Conservation (phyloP, 2,329 filamentous ascomycete genomes). For the Fusarium tricinctum region DNA sequence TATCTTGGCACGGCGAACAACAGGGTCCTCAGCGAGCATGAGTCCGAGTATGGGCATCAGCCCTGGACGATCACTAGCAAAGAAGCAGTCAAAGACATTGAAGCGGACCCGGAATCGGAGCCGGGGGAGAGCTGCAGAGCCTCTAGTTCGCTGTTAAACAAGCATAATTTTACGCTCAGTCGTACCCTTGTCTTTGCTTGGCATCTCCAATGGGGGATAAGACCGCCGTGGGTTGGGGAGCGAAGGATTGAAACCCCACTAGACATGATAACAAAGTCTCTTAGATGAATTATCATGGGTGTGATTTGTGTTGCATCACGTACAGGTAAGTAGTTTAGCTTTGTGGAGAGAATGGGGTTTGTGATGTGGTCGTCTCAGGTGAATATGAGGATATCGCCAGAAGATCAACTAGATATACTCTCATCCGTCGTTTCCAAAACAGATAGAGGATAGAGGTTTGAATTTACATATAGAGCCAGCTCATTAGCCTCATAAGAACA, state of each 20-base stretch:
- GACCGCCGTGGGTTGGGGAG: conserved; percentile 15
- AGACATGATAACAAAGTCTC: not conserved
- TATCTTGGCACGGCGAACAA: conserved; percentile 9
- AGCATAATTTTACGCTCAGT: conserved; percentile 36
- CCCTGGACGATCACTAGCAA: conserved; percentile 21
- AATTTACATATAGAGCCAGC: too few relatives aligned
- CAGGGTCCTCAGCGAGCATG: conserved; percentile 2
- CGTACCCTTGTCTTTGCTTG: conserved; percentile 21
- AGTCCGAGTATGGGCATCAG: conserved; percentile 18
- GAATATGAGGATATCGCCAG: not conserved
- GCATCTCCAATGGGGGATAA: conserved; percentile 31
- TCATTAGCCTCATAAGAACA: too few relatives aligned
- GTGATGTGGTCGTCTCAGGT: not conserved
- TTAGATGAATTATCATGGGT: not conserved
- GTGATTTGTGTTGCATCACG: not conserved
- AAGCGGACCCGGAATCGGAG: conserved; percentile 23
- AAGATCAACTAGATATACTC: too few relatives aligned
- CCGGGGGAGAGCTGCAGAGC: conserved; percentile 10
- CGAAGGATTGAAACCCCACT: conserved; percentile 22
- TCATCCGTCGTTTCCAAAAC: too few relatives aligned
- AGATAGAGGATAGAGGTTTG: not conserved
- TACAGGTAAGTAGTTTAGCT: not conserved
- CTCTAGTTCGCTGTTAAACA: conserved; percentile 28
- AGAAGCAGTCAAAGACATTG: conserved; percentile 9
- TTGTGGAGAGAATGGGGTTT: not conserved